These are phyloP conservation scores for Lithocarpus polystachyus DNA, from an alignment of 306 rosid genomes.

Conservation along the genomic window DNA sequence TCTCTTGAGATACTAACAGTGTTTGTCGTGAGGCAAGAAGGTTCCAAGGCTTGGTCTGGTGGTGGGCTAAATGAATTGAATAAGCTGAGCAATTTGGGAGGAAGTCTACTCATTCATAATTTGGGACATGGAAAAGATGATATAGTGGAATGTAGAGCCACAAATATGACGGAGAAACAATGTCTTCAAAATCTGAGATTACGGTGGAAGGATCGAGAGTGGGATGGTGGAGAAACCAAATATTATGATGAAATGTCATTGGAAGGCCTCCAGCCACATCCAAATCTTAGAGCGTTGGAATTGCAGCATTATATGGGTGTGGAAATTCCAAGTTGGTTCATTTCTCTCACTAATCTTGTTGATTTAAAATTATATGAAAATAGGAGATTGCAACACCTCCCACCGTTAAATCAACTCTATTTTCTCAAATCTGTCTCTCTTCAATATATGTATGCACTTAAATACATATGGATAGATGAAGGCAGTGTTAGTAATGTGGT, in stretches of 20 bases:
- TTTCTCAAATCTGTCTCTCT: no score
- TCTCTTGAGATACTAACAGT: constrained; percentile 1
- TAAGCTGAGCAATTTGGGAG: background rate
- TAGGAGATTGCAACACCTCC: no score
- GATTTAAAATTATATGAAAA: no score
- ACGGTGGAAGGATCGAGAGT: no score
- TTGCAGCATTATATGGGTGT: background rate
- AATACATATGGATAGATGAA: background rate
- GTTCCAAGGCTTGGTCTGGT: no score
- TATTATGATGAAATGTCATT: background rate
- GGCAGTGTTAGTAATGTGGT: no score
- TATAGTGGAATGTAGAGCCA: background rate
- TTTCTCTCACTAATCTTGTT: background rate
- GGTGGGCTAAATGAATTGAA: background rate
- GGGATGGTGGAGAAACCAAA: no score
- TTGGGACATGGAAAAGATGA: background rate
- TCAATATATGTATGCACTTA: background rate
- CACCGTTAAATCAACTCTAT: no score
- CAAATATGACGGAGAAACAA: background rate
- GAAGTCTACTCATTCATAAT: background rate
- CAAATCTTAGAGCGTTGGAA: background rate
- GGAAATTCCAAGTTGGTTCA: background rate
- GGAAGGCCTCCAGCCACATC: background rate
- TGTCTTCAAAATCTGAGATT: rapidly evolving
- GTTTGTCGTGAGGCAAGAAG: background rate